phyloP scores from a whole-genome alignment of 2,329 filamentous ascomycete species.

The Trichoderma sp. region DNA sequence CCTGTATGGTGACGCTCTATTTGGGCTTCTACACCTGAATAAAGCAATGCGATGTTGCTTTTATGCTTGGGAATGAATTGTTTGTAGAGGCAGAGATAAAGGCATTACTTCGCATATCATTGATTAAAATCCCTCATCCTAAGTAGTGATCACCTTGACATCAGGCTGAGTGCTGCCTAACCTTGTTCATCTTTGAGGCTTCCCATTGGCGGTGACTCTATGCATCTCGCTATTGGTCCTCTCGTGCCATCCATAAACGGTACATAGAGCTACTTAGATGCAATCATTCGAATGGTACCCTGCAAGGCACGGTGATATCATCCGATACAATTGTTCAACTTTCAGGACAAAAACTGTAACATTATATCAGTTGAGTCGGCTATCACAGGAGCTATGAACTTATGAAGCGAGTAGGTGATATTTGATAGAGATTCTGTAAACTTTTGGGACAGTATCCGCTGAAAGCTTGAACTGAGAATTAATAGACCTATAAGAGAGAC shows the following conservation, averaged over 20 bases:
- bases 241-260: neutral
- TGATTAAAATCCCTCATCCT: neutral
- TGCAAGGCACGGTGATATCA: neutral
- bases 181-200: neutral
- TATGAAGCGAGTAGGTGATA: too few relatives aligned
- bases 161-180: neutral
- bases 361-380: too few relatives aligned
- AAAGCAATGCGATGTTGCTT: neutral
- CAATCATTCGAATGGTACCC: neutral
- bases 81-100: neutral
- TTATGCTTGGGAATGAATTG: neutral
- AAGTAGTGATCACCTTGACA: neutral
- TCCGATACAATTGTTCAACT: neutral
- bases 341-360: neutral
- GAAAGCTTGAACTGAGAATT: too few relatives aligned
- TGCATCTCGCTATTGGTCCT: neutral
- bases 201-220: neutral
- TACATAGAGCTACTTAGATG: neutral
- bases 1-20: neutral
- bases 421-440: too few relatives aligned
- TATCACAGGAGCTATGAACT: fast-evolving
- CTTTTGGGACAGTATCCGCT: too few relatives aligned
- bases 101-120: neutral
- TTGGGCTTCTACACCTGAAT: neutral
- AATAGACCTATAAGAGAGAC: too few relatives aligned